A percentile compares a stretch with the other conserved stretches of the same genome.
Evolutionary conservation across 306 rosid genomes (phyloP).

Genomic region (Acmispon strigosus): DNA sequence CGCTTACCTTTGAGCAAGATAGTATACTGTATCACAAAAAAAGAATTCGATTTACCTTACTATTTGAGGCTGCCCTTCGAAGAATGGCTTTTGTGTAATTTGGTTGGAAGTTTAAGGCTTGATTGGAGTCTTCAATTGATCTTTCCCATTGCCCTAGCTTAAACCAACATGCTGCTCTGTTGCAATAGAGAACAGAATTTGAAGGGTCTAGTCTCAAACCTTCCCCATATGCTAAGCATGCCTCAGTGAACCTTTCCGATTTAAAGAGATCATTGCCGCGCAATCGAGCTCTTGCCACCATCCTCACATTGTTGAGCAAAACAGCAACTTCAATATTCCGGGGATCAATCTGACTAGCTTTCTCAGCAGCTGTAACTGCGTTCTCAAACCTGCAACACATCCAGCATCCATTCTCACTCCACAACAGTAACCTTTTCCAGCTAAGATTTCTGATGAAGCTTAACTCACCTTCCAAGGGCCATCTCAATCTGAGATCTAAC

Average conservation of each 20-base stretch:
- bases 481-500: constrained; percentile 68
- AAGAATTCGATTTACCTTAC: constrained; percentile 39
- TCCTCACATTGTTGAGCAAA: constrained; percentile 51
- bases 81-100: constrained; percentile 78
- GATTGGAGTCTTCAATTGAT: constrained; percentile 78
- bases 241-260: constrained; percentile 77
- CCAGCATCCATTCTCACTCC: constrained; percentile 51
- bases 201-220: constrained; percentile 68
- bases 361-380: constrained; percentile 75
- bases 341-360: constrained; percentile 60
- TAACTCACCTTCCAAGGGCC: constrained; percentile 87
- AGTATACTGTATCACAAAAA: not conserved
- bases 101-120: constrained; percentile 58
- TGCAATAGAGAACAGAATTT: constrained; percentile 75
- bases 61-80: constrained; percentile 71
- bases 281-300: constrained; percentile 67
- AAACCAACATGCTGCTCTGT: constrained; percentile 84
- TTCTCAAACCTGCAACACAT: constrained; percentile 83
- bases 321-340: constrained; percentile 59
- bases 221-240: constrained; percentile 69
- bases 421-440: constrained; percentile 32
- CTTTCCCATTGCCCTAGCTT: constrained; percentile 79
- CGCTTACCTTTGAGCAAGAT: not conserved
- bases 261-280: constrained; percentile 82
- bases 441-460: constrained; percentile 19